phyloP scores from a whole-genome alignment of 176 grass and related monocot genomes.

The Rhynchospora pubera region DNA sequence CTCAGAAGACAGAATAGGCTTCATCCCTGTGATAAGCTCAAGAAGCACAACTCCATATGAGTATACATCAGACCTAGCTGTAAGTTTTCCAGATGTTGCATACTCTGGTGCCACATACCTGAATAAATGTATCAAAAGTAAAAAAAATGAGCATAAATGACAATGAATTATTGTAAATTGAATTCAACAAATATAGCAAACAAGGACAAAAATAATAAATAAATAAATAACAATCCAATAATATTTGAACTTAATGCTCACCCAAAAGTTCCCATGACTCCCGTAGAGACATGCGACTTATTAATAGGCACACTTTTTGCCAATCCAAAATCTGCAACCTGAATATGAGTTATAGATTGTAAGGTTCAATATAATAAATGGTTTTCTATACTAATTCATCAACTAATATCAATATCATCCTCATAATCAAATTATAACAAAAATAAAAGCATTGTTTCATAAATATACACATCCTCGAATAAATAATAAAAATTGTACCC shows the following conservation, averaged over 20 bases:
- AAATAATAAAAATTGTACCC: too few species aligned
- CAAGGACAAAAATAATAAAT: not conserved
- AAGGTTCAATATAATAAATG: not conserved
- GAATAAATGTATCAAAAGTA: slow-evolving; percentile 10
- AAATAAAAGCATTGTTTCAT: not conserved
- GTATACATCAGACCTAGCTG: slow-evolving; percentile 71
- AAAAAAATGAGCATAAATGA: not conserved
- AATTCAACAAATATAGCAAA: not conserved
- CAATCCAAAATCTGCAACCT: slow-evolving; percentile 92
- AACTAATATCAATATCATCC: not conserved
- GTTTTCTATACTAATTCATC: not conserved
- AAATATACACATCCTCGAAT: not conserved
- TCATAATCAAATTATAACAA: too few species aligned
- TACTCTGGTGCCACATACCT: slow-evolving; percentile 93
- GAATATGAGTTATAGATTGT: not conserved
- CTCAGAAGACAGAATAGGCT: slow-evolving; percentile 32
- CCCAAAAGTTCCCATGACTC: slow-evolving; percentile 85
- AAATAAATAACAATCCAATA: not conserved
- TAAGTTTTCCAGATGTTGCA: slow-evolving; percentile 61
- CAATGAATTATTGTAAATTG: not conserved
- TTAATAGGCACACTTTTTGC: slow-evolving; percentile 52
- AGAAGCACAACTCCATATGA: slow-evolving; percentile 88
- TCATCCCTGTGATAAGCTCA: slow-evolving; percentile 68
- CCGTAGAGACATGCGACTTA: slow-evolving; percentile 52
- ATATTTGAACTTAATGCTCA: slow-evolving; percentile 15